These are phyloP conservation scores for Byssothecium circinans DNA, from an alignment of 2,329 filamentous ascomycete genomes.

Conservation along the genomic window DNA sequence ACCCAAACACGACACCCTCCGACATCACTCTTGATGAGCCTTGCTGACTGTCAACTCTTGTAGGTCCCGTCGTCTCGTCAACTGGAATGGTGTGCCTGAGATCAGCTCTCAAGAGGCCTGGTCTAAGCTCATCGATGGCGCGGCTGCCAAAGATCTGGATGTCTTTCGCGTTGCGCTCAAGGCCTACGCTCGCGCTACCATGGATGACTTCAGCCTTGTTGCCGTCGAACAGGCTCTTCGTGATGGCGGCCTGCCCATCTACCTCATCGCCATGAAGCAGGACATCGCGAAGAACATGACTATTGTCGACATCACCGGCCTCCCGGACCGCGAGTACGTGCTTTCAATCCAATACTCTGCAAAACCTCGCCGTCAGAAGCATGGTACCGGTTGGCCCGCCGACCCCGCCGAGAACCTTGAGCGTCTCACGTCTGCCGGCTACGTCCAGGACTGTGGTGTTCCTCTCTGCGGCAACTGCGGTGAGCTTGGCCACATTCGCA, in stretches of 20 bases:
- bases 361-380: slow-evolving; percentile 55
- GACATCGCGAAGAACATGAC: slow-evolving; percentile 50
- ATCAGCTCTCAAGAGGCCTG: slow-evolving; percentile 54
- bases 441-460: slow-evolving; percentile 61
- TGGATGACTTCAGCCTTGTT: slow-evolving; percentile 44
- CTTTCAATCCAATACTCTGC: slow-evolving; percentile 64
- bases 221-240: slow-evolving; percentile 57
- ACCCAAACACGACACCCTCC: too few relatives aligned
- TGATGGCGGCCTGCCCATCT: slow-evolving; percentile 49
- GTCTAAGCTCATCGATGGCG: slow-evolving; percentile 52
- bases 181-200: slow-evolving; percentile 52
- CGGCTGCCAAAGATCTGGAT: slow-evolving; percentile 52
- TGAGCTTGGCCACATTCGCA: slow-evolving; percentile 64
- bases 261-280: slow-evolving; percentile 56
- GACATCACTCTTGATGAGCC: too few relatives aligned
- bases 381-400: slow-evolving; percentile 63
- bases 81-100: slow-evolving; percentile 48
- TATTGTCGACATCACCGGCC: slow-evolving; percentile 57
- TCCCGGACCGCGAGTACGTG: slow-evolving; percentile 64
- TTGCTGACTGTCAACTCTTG: too few relatives aligned
- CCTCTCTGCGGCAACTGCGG: slow-evolving; percentile 66
- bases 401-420: slow-evolving; percentile 61
- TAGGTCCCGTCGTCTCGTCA: slow-evolving; percentile 35
- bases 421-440: slow-evolving; percentile 68
- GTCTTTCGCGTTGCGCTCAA: slow-evolving; percentile 52